phyloP scores from a whole-genome alignment of 78 protist species.

The Dictyostelium firmibasis region DNA sequence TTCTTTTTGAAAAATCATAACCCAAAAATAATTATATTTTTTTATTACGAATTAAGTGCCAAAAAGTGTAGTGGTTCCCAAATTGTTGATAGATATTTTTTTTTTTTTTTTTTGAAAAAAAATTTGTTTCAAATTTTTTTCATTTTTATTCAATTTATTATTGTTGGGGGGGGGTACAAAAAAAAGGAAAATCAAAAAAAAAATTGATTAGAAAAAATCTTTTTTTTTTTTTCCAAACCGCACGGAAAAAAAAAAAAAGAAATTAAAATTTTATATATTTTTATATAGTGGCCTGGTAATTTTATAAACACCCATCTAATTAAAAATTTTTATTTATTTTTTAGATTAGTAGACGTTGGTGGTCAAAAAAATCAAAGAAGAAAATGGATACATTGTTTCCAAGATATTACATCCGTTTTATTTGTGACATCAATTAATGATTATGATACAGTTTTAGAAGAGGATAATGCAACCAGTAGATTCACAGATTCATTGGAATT shows the following conservation, averaged over 20 bases:
- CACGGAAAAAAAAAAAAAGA: too few relatives aligned
- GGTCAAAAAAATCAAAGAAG: slow-evolving; percentile 94
- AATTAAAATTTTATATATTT: too few relatives aligned
- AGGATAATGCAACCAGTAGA: slow-evolving; percentile 71
- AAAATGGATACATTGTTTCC: slow-evolving; percentile 95
- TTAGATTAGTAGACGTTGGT: slow-evolving; percentile 92
- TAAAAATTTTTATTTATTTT: not conserved
- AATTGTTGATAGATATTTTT: not conserved
- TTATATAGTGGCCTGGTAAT: too few relatives aligned
- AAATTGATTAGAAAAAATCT: not conserved
- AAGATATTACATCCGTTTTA: slow-evolving; percentile 87
- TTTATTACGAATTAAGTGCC: too few relatives aligned
- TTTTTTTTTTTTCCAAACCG: not conserved
- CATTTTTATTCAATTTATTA: not conserved
- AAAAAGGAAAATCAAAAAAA: not conserved
- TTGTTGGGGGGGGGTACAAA: not conserved
- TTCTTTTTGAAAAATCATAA: too few relatives aligned
- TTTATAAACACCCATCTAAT: too few relatives aligned
- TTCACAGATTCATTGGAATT: slow-evolving; percentile 75
- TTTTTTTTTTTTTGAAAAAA: not conserved
- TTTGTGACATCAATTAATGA: slow-evolving; percentile 83
- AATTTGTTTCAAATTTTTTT: not conserved
- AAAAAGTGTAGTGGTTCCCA: not conserved
- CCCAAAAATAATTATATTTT: not conserved
- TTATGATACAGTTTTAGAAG: slow-evolving; percentile 78